Evolutionary conservation across 768 basidiomycete species (phyloP).

Genomic region (Heimioporus sp.): DNA sequence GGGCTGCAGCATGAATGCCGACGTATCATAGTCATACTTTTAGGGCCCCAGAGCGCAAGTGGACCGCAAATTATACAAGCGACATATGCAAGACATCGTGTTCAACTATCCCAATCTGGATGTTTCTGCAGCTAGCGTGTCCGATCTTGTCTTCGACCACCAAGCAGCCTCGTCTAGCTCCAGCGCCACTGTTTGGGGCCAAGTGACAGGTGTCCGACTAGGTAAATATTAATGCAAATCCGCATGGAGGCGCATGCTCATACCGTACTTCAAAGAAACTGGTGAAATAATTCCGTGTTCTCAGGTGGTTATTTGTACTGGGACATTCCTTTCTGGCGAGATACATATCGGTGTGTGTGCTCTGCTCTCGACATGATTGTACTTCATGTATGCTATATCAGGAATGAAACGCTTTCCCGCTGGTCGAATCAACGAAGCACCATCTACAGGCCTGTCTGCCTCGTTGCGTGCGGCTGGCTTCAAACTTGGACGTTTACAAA

Average conservation of each 20-base stretch:
- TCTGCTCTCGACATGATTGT: not conserved
- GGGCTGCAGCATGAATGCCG: no score
- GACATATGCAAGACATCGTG: constrained; percentile 72
- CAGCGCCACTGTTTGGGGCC: constrained; percentile 42
- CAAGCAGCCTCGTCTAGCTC: constrained; percentile 23
- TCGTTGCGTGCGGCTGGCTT: constrained; percentile 77
- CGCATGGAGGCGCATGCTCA: not conserved
- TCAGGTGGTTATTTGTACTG: constrained; percentile 85
- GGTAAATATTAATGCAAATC: constrained; percentile 38
- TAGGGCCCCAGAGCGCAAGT: constrained; percentile 90
- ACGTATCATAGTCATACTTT: not conserved
- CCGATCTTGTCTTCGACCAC: constrained; percentile 70
- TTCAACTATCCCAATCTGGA: constrained; percentile 66
- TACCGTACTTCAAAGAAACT: constrained; percentile 44
- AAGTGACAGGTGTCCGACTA: constrained; percentile 62
- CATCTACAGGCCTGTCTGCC: constrained; percentile 70
- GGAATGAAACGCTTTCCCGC: constrained; percentile 76
- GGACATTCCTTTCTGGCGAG: constrained; percentile 89
- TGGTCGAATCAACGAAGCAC: constrained; percentile 70
- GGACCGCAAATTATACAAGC: constrained; percentile 81
- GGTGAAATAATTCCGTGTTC: constrained; percentile 76
- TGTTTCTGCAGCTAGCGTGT: constrained; percentile 70
- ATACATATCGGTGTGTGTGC: constrained; percentile 73
- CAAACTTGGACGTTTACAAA: constrained; percentile 79
- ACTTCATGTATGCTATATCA: constrained; percentile 18